Conservation (phyloP, 768 basidiomycete genomes). For the Pulveroboletus frians region DNA sequence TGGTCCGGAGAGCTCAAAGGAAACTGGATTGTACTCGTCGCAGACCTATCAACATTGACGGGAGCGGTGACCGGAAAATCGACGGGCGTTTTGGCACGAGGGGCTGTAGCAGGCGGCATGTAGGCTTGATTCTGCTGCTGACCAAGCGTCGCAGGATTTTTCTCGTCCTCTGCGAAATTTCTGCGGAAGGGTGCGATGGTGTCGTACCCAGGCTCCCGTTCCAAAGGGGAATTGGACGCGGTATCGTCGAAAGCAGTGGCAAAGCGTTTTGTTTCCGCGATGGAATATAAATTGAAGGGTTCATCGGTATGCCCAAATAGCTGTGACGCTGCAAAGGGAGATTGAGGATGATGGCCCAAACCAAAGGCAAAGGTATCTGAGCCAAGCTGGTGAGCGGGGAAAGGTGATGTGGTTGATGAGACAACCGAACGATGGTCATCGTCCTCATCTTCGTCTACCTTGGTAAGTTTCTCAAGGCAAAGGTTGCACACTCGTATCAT, state of each 20-base stretch:
- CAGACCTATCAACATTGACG: constrained; percentile 42
- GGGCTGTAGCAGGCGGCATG: constrained; percentile 28
- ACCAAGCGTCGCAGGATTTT: constrained; percentile 44
- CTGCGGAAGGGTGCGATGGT: constrained; percentile 74
- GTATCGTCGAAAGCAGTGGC: constrained; percentile 51
- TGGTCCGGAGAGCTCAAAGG: constrained; percentile 76
- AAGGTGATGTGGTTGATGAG: constrained; percentile 64
- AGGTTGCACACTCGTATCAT: constrained; percentile 94
- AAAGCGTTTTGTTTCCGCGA: constrained; percentile 65
- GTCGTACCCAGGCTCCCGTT: constrained; percentile 46
- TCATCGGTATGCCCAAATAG: constrained; percentile 76
- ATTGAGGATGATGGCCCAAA: constrained; percentile 59
- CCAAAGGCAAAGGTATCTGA: constrained; percentile 35
- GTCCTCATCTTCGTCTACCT: constrained; percentile 84
- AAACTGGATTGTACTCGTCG: constrained; percentile 74
- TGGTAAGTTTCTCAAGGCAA: constrained; percentile 88
- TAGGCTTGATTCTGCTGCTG: constrained; percentile 32
- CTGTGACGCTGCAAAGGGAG: constrained; percentile 84
- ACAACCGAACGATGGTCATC: constrained; percentile 80
- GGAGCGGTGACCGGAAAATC: constrained; percentile 55
- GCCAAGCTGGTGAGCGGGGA: constrained; percentile 75
- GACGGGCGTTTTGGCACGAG: constrained; percentile 48
- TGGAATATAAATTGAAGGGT: constrained; percentile 76
- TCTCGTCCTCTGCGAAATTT: constrained; percentile 72
- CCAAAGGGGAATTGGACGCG: constrained; percentile 44